Evolutionary conservation across 805 yeast genomes (phyloP).

Genomic region (Wickerhamiella cacticola): DNA sequence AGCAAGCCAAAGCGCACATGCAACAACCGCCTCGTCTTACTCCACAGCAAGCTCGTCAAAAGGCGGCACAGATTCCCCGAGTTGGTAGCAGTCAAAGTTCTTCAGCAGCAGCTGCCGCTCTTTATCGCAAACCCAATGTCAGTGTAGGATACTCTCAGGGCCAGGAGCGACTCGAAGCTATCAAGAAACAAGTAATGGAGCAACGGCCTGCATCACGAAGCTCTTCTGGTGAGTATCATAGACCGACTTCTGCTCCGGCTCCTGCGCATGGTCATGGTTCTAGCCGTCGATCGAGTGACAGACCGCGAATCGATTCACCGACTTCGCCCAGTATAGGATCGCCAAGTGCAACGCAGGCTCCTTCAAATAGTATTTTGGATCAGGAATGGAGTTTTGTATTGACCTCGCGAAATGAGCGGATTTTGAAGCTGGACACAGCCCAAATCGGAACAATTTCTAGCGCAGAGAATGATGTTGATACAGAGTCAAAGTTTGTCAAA

Average conservation of each 20-base stretch:
- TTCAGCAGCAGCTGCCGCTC: conserved; percentile 17
- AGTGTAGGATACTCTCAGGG: conserved; percentile 20
- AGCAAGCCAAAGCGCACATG: neutral
- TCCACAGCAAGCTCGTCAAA: conserved; percentile 5
- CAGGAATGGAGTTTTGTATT: conserved; percentile 38
- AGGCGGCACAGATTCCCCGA: neutral
- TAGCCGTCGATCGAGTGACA: neutral
- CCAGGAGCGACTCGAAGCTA: conserved; percentile 21
- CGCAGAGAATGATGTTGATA: conserved; percentile 16
- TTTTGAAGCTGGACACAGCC: conserved; percentile 36
- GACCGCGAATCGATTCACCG: neutral
- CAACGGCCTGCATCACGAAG: conserved; percentile 1
- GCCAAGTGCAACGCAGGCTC: neutral
- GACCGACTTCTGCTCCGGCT: neutral
- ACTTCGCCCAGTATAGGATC: neutral
- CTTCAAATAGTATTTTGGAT: conserved; percentile 31
- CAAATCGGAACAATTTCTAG: conserved; percentile 18
- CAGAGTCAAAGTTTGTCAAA: conserved; percentile 22
- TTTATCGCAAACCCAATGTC: conserved; percentile 12
- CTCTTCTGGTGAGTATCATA: neutral
- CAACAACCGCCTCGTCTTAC: neutral
- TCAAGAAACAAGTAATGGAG: conserved; percentile 17
- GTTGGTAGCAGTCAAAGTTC: conserved; percentile 1
- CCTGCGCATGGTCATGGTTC: neutral
- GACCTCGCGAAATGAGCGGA: conserved; percentile 36